These are phyloP conservation scores for Coelastrella sp. DNA, from an alignment of 139 green algal species.

Conservation along the genomic window DNA sequence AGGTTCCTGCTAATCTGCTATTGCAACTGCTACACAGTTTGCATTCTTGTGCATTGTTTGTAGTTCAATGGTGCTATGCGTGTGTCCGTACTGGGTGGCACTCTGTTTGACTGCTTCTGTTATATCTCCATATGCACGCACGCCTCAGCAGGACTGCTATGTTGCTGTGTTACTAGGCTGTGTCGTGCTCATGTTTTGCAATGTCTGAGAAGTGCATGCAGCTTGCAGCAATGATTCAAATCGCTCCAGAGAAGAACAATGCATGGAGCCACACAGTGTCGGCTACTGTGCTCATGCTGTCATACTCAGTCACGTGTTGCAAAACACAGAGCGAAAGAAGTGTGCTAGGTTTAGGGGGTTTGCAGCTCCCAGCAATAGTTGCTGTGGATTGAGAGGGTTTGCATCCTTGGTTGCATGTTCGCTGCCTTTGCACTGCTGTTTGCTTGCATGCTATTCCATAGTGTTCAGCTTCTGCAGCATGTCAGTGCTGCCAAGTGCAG, in stretches of 20 bases:
- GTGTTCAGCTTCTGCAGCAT: neutral
- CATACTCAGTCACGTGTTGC: too few species aligned
- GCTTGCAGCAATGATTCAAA: neutral
- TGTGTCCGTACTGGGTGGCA: too few species aligned
- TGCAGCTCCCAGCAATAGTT: neutral
- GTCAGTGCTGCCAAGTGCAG: neutral
- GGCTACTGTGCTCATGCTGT: neutral
- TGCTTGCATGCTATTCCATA: neutral
- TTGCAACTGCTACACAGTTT: too few species aligned
- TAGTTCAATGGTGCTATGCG: too few species aligned
- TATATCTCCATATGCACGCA: too few species aligned
- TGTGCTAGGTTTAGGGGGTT: neutral
- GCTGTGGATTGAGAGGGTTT: neutral
- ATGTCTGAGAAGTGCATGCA: neutral
- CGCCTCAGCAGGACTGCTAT: too few species aligned
- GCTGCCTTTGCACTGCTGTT: neutral
- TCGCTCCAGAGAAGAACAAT: neutral
- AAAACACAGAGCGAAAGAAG: neutral
- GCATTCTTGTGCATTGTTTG: too few species aligned
- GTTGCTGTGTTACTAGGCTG: too few species aligned
- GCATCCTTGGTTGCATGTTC: neutral
- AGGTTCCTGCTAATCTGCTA: too few species aligned
- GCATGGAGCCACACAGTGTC: neutral
- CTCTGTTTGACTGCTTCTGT: too few species aligned
- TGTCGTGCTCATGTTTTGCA: too few species aligned